These are phyloP conservation scores for Sherardia arvensis DNA, from an alignment of 257 asterid genomes.

Conservation along the genomic window DNA sequence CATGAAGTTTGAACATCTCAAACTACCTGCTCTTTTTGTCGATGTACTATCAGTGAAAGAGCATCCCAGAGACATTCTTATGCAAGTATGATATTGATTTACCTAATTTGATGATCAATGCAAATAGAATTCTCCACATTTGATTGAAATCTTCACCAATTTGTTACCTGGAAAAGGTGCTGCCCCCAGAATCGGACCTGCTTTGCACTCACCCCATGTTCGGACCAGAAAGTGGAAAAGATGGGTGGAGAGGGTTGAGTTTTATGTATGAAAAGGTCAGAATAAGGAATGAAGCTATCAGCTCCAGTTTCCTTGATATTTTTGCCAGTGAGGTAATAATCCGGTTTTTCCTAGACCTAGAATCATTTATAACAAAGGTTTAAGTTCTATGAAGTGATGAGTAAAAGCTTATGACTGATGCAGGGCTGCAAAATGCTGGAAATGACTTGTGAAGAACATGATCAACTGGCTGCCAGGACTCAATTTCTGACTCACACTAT, in stretches of 20 bases:
- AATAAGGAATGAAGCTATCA: conserved; percentile 41
- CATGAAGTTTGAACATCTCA: conserved; percentile 40
- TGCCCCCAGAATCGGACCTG: conserved; percentile 71
- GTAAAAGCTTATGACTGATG: background rate
- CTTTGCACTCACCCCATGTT: conserved; percentile 96
- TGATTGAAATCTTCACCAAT: background rate
- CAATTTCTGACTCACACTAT: conserved; percentile 82
- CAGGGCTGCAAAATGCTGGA: conserved; percentile 91
- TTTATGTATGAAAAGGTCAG: conserved; percentile 71
- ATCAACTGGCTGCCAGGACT: conserved; percentile 56
- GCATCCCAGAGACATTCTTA: conserved; percentile 59
- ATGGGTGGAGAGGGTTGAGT: conserved; percentile 64
- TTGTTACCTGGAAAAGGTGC: conserved; percentile 28
- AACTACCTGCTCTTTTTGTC: conserved; percentile 49
- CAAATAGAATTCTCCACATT: background rate
- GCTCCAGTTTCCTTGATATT: conserved; percentile 57
- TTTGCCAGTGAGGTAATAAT: conserved; percentile 56
- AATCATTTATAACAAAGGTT: background rate
- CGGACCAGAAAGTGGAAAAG: conserved; percentile 81
- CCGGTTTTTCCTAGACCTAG: background rate
- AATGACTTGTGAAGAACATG: conserved; percentile 89
- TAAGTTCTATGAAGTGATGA: background rate
- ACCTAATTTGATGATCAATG: background rate
- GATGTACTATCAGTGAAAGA: conserved; percentile 92
- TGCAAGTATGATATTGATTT: conserved; percentile 48